Percentiles rank a stretch among this genome's conserved stretches.
Conservation (phyloP, 495 filamentous ascomycete species). For the Trichoderma reesei region DNA sequence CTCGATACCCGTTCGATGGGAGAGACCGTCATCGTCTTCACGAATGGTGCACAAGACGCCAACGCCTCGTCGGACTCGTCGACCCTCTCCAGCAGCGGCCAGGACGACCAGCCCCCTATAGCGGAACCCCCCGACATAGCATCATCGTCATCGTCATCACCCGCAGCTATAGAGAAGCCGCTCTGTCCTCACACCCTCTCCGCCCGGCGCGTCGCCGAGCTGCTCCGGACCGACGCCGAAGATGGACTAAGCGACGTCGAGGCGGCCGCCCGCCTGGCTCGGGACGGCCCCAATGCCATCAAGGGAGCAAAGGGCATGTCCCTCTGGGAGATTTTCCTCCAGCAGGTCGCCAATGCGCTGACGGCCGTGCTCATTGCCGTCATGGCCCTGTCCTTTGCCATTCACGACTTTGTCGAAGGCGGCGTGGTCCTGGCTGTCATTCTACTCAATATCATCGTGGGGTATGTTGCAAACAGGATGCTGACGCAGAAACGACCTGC, state of each 20-base stretch:
- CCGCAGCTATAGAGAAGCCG: conserved; percentile 11
- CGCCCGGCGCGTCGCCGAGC: conserved; percentile 11
- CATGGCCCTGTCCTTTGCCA: conserved; percentile 67
- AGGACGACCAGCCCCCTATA: conserved; percentile 12
- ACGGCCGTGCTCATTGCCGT: conserved; percentile 54
- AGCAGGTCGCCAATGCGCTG: conserved; percentile 21
- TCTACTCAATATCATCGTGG: conserved; percentile 59
- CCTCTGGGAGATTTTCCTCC: conserved; percentile 25
- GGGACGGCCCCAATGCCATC: conserved; percentile 27
- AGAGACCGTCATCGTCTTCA: conserved; percentile 9
- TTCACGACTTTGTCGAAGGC: conserved; percentile 65
- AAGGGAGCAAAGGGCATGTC: conserved; percentile 22
- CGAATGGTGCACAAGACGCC: conserved; percentile 12
- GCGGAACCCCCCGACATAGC: conserved; percentile 6
- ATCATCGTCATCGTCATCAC: too few species aligned
- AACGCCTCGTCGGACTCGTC: conserved; percentile 11
- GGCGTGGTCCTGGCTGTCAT: conserved; percentile 68
- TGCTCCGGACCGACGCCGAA: conserved; percentile 3
- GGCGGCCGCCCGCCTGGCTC: conserved; percentile 16
- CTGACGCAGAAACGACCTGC: background rate
- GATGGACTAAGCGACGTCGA: conserved; percentile 8
- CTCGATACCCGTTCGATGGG: conserved; percentile 12
- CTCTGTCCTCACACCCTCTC: conserved; percentile 19
- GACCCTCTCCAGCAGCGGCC: conserved; percentile 9
- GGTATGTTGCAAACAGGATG: conserved; percentile 26